Base-by-base conservation (phyloP, 331 rosid species). In the Prunus yedoensis region DNA sequence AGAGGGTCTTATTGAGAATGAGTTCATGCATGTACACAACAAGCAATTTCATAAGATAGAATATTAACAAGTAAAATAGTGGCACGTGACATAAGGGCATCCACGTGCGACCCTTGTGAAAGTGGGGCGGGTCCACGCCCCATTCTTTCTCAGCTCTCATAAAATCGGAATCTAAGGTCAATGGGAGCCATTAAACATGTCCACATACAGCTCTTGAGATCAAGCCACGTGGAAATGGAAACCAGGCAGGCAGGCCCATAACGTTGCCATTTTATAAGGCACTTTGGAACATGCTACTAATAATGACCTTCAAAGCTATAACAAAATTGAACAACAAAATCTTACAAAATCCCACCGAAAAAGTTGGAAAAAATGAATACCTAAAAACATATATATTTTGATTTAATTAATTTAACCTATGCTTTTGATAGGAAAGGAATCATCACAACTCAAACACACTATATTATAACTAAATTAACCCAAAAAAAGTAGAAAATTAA, bases 91-190 rank as follows among this genome's bases (percentile, higher is more conserved):
- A 63, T 63, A 60, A 50, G 72, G 74, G 68, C 52, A 49, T 32
- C 72, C 84, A 82, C 87, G 88, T 86, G 88, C 87, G 61, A 16
- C 73, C 91, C 93, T 88, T 85, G 88, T 81, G 87, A 28, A 78
- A 9, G 49, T 27, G 25, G 68, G 64, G 61, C 8, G 77, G 89
- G 79, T 78, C 88, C 88, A 79, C 73, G 70, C 28, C 52, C 83
- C 63, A 58, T 63, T 76, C 16, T 57, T 3, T 11, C 23, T 4
- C 23, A 43, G 16, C 50, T 41, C 49, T 23, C 43, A 49, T 59
- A 61, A 6, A 27, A 60, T 4, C 16, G 72, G 66, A 81, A 69
- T 75, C 71, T 62, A 15, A 65, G 54, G 63, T 74, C 49, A 21
- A 69, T 70, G 57, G 77, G 74, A 63, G 77, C 53, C 60, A 71